Base-by-base conservation (phyloP, 805 yeast genomes). In the Teunomyces panamensis region DNA sequence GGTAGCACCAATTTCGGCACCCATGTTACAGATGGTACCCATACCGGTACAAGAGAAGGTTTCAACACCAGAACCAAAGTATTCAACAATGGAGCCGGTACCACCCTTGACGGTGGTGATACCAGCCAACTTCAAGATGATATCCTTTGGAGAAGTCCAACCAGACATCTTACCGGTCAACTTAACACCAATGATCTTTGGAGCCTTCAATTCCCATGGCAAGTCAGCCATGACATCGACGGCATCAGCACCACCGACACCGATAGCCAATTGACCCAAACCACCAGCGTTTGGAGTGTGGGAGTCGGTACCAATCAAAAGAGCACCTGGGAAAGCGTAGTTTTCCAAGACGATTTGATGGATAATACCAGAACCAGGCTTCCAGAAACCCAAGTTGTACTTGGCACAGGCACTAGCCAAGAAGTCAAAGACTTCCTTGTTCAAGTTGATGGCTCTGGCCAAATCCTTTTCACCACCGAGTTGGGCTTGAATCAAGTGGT, bases 211-310 rank as follows among this genome's bases (percentile, higher is more conserved):
- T 75, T 94, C 99, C 99, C 99, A 94, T 49, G 99, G 97, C 28
- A 94, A 85, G 56, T 94, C 96, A 39, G 98, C 90, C 64, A 94
- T 75, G 44, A 94, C 99, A 70, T 94, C 99, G 47, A 94, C 99
- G 35, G 99, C 99, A 73, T 94, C 99, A 47, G 99, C 99, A 77
- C 99, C 99, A 73, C 99, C 99, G 35, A 94, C 97, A 81, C 97
- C 98, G 59, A 91, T 91, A 58, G 97, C 97, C 64, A 91, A 82
- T 75, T 89, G 95, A 77, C 97, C 97, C 64, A 91, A 80, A 75
- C 97, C 97, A 79, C 97, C 97, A 50, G 97, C 97, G 71, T 91
- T 91, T 52, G 97, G 97, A 60, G 97, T 91, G 75, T 91, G 97
- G 30, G 96, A 89, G 75, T 91, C 97, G 49, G 97, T 91, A 78